Conservation (phyloP, 2,329 filamentous ascomycete species). For the Fonsecaea pugnacius region DNA sequence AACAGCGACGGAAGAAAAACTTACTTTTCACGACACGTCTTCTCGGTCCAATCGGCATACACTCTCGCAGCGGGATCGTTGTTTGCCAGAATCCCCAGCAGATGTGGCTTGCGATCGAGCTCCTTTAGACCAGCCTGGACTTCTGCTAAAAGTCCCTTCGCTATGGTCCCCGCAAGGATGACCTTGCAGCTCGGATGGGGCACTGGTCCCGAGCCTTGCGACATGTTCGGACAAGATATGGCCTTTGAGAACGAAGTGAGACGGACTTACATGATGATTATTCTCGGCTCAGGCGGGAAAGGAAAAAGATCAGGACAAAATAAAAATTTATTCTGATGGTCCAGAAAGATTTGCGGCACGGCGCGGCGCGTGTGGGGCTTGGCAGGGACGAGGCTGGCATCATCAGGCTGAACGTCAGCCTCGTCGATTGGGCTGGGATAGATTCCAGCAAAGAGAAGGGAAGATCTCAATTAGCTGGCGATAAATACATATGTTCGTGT, state of each 20-base stretch:
- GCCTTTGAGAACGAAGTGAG: neutral
- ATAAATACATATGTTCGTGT: neutral
- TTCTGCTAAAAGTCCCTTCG: constrained; percentile 77
- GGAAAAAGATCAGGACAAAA: neutral
- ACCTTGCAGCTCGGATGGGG: constrained; percentile 71
- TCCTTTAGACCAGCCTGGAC: constrained; percentile 75
- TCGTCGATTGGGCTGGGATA: neutral
- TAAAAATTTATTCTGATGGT: constrained; percentile 7
- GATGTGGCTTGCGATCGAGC: constrained; percentile 70
- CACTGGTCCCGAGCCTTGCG: constrained; percentile 18
- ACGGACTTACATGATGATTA: neutral
- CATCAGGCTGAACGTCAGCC: neutral
- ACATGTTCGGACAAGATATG: constrained; percentile 21
- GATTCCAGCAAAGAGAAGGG: no score
- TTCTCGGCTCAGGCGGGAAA: neutral
- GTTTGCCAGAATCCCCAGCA: constrained; percentile 92
- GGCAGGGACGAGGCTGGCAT: constrained; percentile 11
- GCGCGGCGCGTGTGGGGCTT: constrained; percentile 14
- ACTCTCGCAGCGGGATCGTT: constrained; percentile 85
- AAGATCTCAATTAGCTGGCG: neutral
- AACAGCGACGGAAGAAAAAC: constrained; percentile 43
- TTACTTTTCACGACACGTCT: constrained; percentile 96
- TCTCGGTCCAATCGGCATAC: constrained; percentile 97
- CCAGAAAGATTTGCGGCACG: neutral
- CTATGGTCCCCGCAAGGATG: constrained; percentile 83